Base-by-base conservation (phyloP, 2,329 filamentous ascomycete species). In the Daldinia sp. region DNA sequence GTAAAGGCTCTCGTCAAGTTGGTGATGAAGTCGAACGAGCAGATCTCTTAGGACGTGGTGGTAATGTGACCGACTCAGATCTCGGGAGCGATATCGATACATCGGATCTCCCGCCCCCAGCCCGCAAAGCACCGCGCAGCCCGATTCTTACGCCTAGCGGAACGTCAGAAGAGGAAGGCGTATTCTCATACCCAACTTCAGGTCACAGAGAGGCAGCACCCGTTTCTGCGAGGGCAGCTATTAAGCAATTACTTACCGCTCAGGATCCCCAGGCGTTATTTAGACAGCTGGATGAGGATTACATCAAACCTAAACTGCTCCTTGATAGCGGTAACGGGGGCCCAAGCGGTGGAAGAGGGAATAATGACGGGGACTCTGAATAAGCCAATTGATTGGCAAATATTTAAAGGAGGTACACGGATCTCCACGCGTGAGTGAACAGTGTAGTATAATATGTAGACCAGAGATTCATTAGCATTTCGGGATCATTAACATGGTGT, bases 231-330 rank as follows among this genome's bases (percentile, higher is more conserved):
- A 87, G 89, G 20, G 92, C 89, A 33, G 92, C 94, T 0, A 89
- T 98, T 65, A 89, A 90, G 63, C 92, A 95, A 77, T 84, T 99
- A 7, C 89, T 97, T 73, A 92, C 92, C 15, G 88, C 92, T 0
- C 93, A 97, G 57, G 96, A 99, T 78, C 94, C 97, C 50, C 92
- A 93, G 9, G 93, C 92, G 51, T 89, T 97, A 82, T 97, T 99
- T 80, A 90, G 90, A 73, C 94, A 97, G 81, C 83, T 99, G 67
- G 96, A 99, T 79, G 96, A 99, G 80, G 93, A 94, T 68, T 98
- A 94, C 79, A 94, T 98, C 80, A 98, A 98, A 84, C 95, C 95
- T 18, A 93, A 91, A 77, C 82, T 98, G 62, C 81, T 98, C 72
- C 86, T 98, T 20, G 94, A 98, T 81, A 92, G 91, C 51, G 85